These are phyloP conservation scores for Gossypium mustelinum DNA, from an alignment of 345 rosid genomes.

Conservation along the genomic window DNA sequence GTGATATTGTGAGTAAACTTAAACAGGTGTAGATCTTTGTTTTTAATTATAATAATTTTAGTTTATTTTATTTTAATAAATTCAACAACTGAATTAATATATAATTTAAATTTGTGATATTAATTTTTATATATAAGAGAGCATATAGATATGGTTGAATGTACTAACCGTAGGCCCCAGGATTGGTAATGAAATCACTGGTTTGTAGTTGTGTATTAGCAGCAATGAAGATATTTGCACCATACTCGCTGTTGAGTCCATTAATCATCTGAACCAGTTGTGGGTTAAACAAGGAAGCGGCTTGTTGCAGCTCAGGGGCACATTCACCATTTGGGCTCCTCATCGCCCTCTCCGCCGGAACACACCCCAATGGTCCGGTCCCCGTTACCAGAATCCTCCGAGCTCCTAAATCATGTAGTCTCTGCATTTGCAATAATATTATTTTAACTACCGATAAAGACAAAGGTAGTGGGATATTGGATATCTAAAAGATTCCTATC, in stretches of 20 bases:
- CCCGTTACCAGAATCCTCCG: conserved; percentile 81
- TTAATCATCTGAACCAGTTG: conserved; percentile 50
- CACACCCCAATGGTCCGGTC: conserved; percentile 84
- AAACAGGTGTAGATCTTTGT: too few relatives aligned
- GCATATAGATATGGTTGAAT: background rate
- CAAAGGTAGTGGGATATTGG: too few relatives aligned
- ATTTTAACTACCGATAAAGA: background rate
- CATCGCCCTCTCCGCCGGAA: conserved; percentile 62
- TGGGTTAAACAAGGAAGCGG: conserved; percentile 57
- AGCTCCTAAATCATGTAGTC: conserved; percentile 51
- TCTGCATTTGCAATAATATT: background rate
- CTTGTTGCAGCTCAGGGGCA: conserved; percentile 45
- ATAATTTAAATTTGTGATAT: too few relatives aligned
- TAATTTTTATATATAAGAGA: too few relatives aligned
- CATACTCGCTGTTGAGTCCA: conserved; percentile 37
- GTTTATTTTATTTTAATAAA: background rate
- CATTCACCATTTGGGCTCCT: conserved; percentile 61
- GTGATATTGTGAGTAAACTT: too few relatives aligned
- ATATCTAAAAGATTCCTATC: too few relatives aligned
- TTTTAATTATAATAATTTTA: background rate
- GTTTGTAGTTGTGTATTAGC: conserved; percentile 46
- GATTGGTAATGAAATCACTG: conserved; percentile 49
- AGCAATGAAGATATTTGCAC: conserved; percentile 49
- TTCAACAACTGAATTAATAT: too few relatives aligned
- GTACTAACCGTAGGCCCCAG: conserved; percentile 55